Percentiles rank a stretch among this genome's conserved stretches.
Conservation (phyloP, 345 rosid genomes). For the Sonneratia alba region DNA sequence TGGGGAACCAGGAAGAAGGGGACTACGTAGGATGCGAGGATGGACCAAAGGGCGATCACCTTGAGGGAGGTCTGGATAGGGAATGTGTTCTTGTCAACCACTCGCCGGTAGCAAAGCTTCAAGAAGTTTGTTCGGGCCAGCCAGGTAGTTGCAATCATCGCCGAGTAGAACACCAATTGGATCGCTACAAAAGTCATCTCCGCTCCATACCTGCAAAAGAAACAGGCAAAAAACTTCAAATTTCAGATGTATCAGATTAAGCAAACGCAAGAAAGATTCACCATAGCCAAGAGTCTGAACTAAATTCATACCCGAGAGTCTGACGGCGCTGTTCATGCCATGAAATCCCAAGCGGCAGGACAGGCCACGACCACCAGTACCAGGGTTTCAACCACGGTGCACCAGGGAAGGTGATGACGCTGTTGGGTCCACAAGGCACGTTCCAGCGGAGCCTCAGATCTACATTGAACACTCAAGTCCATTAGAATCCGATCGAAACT, state of each 20-base stretch:
- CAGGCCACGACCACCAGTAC: conserved; percentile 99
- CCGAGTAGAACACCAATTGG: conserved; percentile 49
- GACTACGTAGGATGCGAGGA: conserved; percentile 59
- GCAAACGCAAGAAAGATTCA: too few relatives aligned
- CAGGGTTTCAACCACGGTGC: conserved; percentile 95
- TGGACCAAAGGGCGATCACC: conserved; percentile 52
- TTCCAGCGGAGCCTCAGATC: conserved; percentile 86
- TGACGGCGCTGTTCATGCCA: conserved; percentile 80
- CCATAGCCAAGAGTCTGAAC: neutral
- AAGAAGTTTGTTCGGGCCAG: conserved; percentile 59
- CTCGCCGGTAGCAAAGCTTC: conserved; percentile 59
- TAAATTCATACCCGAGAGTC: conserved; percentile 49
- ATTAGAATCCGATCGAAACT: neutral
- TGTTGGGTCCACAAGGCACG: conserved; percentile 89
- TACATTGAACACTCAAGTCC: conserved; percentile 12
- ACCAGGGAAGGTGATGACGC: conserved; percentile 91
- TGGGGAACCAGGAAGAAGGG: conserved; percentile 73
- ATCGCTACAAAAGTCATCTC: conserved; percentile 64
- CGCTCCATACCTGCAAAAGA: conserved; percentile 42
- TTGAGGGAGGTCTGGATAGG: conserved; percentile 48
- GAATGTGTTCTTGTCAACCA: conserved; percentile 40
- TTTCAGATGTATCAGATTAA: too few relatives aligned
- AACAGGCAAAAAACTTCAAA: neutral
- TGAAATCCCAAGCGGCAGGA: conserved; percentile 65
- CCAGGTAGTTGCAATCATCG: conserved; percentile 48